Base-by-base conservation (phyloP, 768 basidiomycete species). In the Russula sp. region DNA sequence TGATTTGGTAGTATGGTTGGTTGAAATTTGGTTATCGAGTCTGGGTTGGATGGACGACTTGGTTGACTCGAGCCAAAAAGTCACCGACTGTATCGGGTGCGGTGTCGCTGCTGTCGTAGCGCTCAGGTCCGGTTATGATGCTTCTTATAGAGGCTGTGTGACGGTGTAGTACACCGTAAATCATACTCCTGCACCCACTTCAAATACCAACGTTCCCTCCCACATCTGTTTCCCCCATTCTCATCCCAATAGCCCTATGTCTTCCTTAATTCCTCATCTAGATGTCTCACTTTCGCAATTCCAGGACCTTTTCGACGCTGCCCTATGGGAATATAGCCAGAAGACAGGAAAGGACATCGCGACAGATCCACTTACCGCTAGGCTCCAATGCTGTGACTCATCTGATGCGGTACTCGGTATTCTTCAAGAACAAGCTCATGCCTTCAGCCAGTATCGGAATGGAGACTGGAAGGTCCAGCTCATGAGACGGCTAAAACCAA, bases 401-500 rank as follows among this genome's bases (percentile, higher is more conserved):
- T 22, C 48, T 20, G 59, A 60, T 7, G 26, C 36, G 1, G 28
- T 60, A 18, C 50, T 52, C 20, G 36, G 2, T 1, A 30, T 60
- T 28, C 59, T 60, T 42, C 18, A 52, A 38, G 26, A 49, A 5
- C 34, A 60, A 20, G 49, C 49, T 11, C 24, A 52, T 13, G 38
- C 22, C 4, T 60, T 60, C 24, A 14, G 30, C 4, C 18, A 51
- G 26, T 58, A 36, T 49, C 32, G 48, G 34, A 50, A 50, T 2
- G 48, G 59, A 40, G 49, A 50, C 42, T 10, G 59, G 48, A 49
- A 50, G 18, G 22, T 26, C 5, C 48, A 38, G 22, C n/a, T 59
- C 48, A 59, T 50, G 34, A 26, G 24, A 18, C 48, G 18, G 11
- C 48, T 59, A 34, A 49, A 50, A 7, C 49, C 59, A 6, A 60